Conservation (phyloP, 2,329 filamentous ascomycete genomes). For the Sclerotinia borealis region DNA sequence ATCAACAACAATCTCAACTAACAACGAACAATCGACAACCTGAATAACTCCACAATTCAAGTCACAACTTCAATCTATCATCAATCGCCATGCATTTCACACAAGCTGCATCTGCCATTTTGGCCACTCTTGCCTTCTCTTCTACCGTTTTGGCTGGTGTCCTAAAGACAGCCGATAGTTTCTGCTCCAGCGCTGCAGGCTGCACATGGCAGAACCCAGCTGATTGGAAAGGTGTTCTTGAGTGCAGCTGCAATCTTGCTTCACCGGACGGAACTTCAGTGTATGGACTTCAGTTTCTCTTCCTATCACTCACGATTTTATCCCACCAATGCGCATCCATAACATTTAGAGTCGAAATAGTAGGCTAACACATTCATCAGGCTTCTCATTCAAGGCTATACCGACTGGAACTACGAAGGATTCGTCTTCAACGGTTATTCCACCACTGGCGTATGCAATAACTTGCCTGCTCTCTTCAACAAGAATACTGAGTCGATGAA, state of each 20-base stretch:
- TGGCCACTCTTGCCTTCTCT: constrained; percentile 1
- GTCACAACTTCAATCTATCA: not conserved
- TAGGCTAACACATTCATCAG: not conserved
- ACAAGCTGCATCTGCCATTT: constrained; percentile 1
- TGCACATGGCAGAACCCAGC: constrained; percentile 1
- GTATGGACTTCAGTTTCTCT: not conserved
- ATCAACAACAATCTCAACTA: not conserved
- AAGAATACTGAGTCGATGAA: not conserved
- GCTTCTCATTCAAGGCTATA: not conserved
- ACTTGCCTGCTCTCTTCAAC: not conserved
- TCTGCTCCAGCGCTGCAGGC: not conserved
- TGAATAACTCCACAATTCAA: not conserved
- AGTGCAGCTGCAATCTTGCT: constrained; percentile 6
- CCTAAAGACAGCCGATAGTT: not conserved
- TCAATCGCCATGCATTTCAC: constrained; percentile 1
- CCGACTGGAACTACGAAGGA: not conserved
- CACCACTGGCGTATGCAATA: not conserved
- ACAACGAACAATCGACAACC: not conserved
- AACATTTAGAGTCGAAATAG: not conserved
- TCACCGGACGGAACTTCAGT: not conserved
- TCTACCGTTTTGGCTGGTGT: not conserved
- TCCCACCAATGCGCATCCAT: not conserved
- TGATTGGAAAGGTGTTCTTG: not conserved
- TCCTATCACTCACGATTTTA: not conserved
- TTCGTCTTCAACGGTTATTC: not conserved